These are phyloP conservation scores for Plasmodium gonderi DNA, from an alignment of 169 alveolate genomes.

Conservation along the genomic window DNA sequence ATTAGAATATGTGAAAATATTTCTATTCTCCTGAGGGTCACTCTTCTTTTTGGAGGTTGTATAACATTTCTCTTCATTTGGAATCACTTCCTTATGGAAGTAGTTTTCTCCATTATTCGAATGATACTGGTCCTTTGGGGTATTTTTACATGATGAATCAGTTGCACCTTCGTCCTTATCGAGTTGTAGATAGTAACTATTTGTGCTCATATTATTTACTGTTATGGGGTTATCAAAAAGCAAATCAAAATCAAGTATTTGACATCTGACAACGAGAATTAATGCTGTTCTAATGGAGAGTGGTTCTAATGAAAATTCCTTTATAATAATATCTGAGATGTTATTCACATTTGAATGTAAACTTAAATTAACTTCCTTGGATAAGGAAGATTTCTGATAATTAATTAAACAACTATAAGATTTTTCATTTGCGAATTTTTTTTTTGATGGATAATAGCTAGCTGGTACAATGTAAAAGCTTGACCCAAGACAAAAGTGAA, in stretches of 20 bases:
- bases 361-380: constrained; percentile 79
- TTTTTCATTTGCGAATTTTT: constrained; percentile 77
- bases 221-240: constrained; percentile 12
- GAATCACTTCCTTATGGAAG: neutral
- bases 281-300: constrained; percentile 31
- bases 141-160: neutral
- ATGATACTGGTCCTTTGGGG: neutral
- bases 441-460: constrained; percentile 85
- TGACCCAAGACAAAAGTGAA: constrained; percentile 87
- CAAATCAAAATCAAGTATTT: constrained; percentile 15
- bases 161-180: neutral
- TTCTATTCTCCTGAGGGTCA: neutral
- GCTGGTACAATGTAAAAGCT: constrained; percentile 89
- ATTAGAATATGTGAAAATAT: neutral
- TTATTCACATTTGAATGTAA: constrained; percentile 84
- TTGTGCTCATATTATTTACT: neutral
- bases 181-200: neutral
- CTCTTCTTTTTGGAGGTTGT: neutral
- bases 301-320: constrained; percentile 61
- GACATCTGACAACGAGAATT: constrained; percentile 54
- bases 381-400: constrained; percentile 86
- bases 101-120: neutral
- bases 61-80: neutral
- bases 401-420: constrained; percentile 83
- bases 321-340: constrained; percentile 53